Percentiles rank a stretch among this genome's conserved stretches.
These are phyloP conservation scores for Madurella fahalii DNA, from an alignment of 2,329 filamentous ascomycete genomes.

Conservation along the genomic window DNA sequence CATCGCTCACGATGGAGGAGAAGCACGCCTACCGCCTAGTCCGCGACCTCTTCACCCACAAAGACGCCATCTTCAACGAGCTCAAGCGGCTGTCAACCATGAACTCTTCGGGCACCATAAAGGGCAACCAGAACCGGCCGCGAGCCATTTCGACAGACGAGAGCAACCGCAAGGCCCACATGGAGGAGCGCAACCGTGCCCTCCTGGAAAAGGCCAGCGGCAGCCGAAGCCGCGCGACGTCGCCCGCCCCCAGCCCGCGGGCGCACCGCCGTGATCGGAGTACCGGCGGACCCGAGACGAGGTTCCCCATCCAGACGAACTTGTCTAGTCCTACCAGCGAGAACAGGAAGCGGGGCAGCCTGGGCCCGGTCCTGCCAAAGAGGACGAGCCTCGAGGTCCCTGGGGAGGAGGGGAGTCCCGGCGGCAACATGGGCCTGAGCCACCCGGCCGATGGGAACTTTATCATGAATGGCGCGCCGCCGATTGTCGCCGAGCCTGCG, in stretches of 20 bases:
- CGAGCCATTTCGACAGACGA: constrained; percentile 93
- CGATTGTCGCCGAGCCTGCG: constrained; percentile 9
- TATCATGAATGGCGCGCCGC: constrained; percentile 40
- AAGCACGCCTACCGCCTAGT: constrained; percentile 87
- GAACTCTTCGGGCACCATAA: constrained; percentile 57
- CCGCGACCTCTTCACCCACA: constrained; percentile 87
- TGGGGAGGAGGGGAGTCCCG: constrained; percentile 37
- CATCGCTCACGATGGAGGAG: constrained; percentile 90
- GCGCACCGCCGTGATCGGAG: constrained; percentile 78
- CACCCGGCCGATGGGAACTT: constrained; percentile 34
- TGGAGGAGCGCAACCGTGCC: constrained; percentile 87
- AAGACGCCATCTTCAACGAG: constrained; percentile 92
- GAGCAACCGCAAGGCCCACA: constrained; percentile 86
- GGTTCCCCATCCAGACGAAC: constrained; percentile 77
- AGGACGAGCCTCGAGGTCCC: constrained; percentile 80
- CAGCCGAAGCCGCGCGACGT: constrained; percentile 67
- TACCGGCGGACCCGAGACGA: constrained; percentile 65
- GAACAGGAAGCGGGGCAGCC: constrained; percentile 42
- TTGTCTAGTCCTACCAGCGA: constrained; percentile 53
- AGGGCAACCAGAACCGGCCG: constrained; percentile 54
- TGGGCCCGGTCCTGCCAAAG: constrained; percentile 51
- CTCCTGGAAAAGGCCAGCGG: constrained; percentile 64
- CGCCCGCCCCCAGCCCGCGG: constrained; percentile 60
- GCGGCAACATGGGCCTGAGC: constrained; percentile 34
- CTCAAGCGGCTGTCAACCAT: constrained; percentile 83